These are phyloP conservation scores for Albizia julibrissin DNA, from an alignment of 306 rosid species.

Conservation along the genomic window DNA sequence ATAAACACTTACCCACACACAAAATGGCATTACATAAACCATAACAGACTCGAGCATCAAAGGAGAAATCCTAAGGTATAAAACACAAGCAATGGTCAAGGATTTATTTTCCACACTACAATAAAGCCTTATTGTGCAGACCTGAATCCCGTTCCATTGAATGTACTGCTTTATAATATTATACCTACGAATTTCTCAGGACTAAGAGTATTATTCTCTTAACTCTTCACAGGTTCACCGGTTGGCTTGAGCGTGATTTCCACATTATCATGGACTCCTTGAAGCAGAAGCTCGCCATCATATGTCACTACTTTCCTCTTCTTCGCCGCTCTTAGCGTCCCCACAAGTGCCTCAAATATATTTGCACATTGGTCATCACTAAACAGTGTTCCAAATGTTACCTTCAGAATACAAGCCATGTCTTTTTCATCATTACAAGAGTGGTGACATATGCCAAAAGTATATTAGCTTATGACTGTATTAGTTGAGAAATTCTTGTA, in stretches of 20 bases:
- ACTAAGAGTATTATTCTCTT: not conserved
- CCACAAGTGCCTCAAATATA: constrained; percentile 90
- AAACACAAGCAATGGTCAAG: not conserved
- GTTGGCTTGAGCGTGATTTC: constrained; percentile 76
- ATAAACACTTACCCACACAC: constrained; percentile 1
- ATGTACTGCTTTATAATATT: not conserved
- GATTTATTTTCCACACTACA: constrained; percentile 1
- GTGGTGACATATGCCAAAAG: not conserved
- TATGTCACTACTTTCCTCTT: constrained; percentile 66
- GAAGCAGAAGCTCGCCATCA: constrained; percentile 87
- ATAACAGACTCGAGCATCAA: constrained; percentile 4
- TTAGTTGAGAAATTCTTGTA: not conserved
- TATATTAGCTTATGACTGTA: constrained; percentile 3
- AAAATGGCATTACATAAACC: constrained; percentile 16
- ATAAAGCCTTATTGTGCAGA: not conserved
- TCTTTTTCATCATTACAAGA: constrained; percentile 19
- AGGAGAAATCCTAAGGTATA: not conserved
- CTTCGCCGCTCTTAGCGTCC: constrained; percentile 91
- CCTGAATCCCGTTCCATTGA: not conserved
- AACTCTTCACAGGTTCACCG: constrained; percentile 19
- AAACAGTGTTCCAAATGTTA: constrained; percentile 84
- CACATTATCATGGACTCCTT: constrained; percentile 95
- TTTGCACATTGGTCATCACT: constrained; percentile 87
- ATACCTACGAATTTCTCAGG: not conserved
- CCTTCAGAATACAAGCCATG: constrained; percentile 46